These are phyloP conservation scores for Austroboletus festivus DNA, from an alignment of 768 basidiomycete genomes.

Conservation along the genomic window DNA sequence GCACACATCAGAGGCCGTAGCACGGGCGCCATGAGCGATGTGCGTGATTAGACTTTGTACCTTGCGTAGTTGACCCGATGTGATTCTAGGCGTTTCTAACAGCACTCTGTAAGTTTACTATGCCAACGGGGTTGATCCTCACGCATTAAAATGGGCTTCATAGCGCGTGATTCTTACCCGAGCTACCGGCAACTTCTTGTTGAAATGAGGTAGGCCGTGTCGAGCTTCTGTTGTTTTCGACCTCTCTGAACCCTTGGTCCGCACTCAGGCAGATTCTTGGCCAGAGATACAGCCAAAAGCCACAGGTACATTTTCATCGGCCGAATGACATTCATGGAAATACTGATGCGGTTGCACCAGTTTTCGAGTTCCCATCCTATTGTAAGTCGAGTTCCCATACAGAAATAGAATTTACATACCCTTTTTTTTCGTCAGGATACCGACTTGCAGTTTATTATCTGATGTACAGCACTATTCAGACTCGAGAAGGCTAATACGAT, in stretches of 20 bases:
- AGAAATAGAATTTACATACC: neutral
- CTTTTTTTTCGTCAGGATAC: conserved; percentile 23
- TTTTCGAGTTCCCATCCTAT: conserved; percentile 44
- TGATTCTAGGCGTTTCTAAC: conserved; percentile 51
- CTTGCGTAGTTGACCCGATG: neutral
- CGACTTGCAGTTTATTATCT: conserved; percentile 29
- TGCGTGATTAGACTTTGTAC: conserved; percentile 41
- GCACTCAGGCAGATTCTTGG: conserved; percentile 37
- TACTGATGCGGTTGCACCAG: conserved; percentile 18
- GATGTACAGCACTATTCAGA: conserved; percentile 1
- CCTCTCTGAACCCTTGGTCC: neutral
- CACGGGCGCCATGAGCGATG: conserved; percentile 79
- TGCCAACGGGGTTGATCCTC: neutral
- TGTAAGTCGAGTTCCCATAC: conserved; percentile 27
- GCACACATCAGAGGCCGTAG: conserved; percentile 61
- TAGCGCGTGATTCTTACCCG: conserved; percentile 46
- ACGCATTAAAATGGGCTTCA: neutral
- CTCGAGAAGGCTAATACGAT: too few species aligned
- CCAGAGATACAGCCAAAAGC: conserved; percentile 54
- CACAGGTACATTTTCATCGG: conserved; percentile 36
- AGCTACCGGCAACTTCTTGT: conserved; percentile 50
- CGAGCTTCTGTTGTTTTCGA: neutral
- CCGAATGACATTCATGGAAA: conserved; percentile 4
- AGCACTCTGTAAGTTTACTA: conserved; percentile 42
- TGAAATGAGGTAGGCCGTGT: conserved; percentile 39